A percentile compares a stretch with the other conserved stretches of the same genome.
Conservation (phyloP, 169 alveolate species). For the Theileria parva region DNA sequence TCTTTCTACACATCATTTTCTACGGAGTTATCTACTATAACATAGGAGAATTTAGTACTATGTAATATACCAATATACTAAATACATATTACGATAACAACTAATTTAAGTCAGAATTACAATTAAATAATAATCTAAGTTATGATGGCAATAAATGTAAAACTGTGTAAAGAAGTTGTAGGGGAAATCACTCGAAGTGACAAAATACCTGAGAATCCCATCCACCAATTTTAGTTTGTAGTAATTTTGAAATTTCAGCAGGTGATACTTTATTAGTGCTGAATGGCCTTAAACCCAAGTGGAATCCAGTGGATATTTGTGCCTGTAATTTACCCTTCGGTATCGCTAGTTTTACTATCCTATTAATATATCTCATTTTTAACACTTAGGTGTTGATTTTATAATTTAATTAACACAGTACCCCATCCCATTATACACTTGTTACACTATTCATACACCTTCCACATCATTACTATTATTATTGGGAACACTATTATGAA, state of each 20-base stretch:
- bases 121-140: background rate
- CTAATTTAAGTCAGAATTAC: background rate
- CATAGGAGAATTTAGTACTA: no score
- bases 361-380: background rate
- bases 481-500: background rate
- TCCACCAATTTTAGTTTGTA: constrained; percentile 79
- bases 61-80: background rate
- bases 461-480: background rate
- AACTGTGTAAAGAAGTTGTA: background rate
- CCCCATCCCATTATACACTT: constrained; percentile 3
- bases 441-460: background rate
- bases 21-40: no score
- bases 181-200: background rate
- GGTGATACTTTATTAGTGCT: constrained; percentile 81
- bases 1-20: constrained; percentile 74
- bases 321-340: background rate
- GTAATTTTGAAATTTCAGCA: constrained; percentile 80
- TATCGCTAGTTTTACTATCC: background rate
- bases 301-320: background rate
- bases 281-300: background rate
- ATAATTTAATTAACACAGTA: background rate
- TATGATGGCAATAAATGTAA: background rate
- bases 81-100: background rate
- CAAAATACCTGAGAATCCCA: constrained; percentile 74
- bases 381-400: background rate